These are phyloP conservation scores for Ophiobolus disseminans DNA, from an alignment of 2,329 filamentous ascomycete genomes.

Conservation along the genomic window DNA sequence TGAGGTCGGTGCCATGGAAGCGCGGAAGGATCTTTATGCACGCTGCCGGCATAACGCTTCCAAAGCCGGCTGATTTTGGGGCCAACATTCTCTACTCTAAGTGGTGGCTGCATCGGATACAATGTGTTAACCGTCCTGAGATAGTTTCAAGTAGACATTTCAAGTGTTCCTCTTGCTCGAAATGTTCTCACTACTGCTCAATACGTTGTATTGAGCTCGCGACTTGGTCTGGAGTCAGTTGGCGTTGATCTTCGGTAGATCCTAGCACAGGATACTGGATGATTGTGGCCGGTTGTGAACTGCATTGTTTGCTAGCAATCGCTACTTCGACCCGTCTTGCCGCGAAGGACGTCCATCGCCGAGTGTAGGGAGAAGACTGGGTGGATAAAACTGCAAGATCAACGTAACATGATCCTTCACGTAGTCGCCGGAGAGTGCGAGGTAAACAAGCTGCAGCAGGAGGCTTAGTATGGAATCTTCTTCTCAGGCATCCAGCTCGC, in stretches of 20 bases:
- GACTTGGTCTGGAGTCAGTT: too few species aligned
- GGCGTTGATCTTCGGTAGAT: too few species aligned
- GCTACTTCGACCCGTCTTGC: background rate
- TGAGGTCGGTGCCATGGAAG: background rate
- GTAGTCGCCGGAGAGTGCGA: too few species aligned
- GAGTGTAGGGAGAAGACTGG: background rate
- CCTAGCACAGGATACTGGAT: too few species aligned
- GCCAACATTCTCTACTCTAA: too few species aligned
- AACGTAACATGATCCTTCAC: background rate
- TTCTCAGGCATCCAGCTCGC: background rate
- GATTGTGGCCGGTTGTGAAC: too few species aligned
- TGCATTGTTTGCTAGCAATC: background rate
- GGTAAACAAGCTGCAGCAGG: background rate
- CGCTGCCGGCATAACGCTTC: background rate
- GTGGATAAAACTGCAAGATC: background rate
- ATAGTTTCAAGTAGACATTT: too few species aligned
- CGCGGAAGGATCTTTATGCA: background rate
- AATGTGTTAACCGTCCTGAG: too few species aligned
- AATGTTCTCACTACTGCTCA: too few species aligned
- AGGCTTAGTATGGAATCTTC: background rate
- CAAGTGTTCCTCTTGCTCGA: too few species aligned
- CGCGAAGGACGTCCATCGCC: background rate
- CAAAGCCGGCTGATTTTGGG: background rate
- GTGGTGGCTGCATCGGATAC: too few species aligned
- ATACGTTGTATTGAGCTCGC: too few species aligned